Evolutionary conservation across 75 land plant genomes (phyloP).

Genomic region (Cupressus sempervirens): DNA sequence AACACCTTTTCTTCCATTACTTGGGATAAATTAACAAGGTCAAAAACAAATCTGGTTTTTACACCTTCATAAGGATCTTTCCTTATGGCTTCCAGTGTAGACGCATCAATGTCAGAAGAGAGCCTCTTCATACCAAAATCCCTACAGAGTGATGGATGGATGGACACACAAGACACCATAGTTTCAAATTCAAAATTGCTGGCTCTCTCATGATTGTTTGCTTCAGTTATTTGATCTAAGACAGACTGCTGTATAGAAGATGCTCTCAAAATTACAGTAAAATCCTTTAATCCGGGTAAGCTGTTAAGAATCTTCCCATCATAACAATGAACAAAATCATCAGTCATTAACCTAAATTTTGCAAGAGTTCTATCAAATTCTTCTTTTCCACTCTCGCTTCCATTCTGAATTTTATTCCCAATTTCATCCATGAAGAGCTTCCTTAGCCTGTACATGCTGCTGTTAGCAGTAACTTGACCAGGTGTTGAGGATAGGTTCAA

Average conservation of each 20-base stretch:
- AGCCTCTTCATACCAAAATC: background rate
- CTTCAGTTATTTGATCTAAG: constrained; percentile 19
- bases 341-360: constrained; percentile 36
- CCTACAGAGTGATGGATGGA: constrained; percentile 61
- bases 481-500: background rate
- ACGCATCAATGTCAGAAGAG: background rate
- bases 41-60: constrained; percentile 62
- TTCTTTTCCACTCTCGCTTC: constrained; percentile 15
- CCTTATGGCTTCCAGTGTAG: constrained; percentile 22
- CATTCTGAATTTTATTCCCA: constrained; percentile 36
- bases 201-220: background rate
- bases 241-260: constrained; percentile 39
- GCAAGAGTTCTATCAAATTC: constrained; percentile 23
- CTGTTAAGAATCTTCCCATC: constrained; percentile 49
- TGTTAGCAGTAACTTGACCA: background rate
- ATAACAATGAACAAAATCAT: constrained; percentile 64
- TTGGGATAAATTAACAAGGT: constrained; percentile 34
- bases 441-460: background rate
- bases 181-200: constrained; percentile 31
- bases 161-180: constrained; percentile 33
- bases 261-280: constrained; percentile 40
- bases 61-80: constrained; percentile 44
- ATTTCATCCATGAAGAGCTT: constrained; percentile 29
- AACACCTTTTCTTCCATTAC: constrained; percentile 59
- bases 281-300: constrained; percentile 68